Base-by-base conservation (phyloP, 345 rosid species). In the Microcos paniculata region DNA sequence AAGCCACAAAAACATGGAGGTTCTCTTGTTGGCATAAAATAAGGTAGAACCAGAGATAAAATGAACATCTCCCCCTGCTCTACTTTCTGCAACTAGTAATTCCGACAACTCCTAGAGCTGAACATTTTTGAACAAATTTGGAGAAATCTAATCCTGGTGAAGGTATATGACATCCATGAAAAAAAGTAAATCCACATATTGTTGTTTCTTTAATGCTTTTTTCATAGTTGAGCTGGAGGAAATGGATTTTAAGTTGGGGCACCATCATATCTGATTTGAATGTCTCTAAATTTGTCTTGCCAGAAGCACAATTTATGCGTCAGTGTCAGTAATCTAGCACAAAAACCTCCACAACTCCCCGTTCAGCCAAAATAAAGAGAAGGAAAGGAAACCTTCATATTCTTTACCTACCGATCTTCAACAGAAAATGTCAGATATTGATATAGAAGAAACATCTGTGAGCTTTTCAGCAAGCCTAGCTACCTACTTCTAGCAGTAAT, bases 321-420 rank as follows among this genome's bases (percentile, higher is more conserved):
- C 15, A 55, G 30, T 55, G 15, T 55, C 24, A 53, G 58, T 2
- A 21, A 31, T 28, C 64, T 38, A 56, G 6, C 40, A 3, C 40
- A 4, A 35, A 35, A 19, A 11, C 2, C 66, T 62, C 11, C 13
- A 18, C n/a, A n/a, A n/a, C 24, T 33, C 18, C 24, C 45, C 8
- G 19, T 33, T 62, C 19, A 62, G 35, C 0, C 1, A 30, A 30
- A 33, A 9, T 42, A 9, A 28, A 26, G 6, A 24, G 24, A 15
- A 15, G 6, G 6, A 24, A 43, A 8, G 8, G 8, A 23, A 65
- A 40, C 3, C 31, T 13, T 3, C 31, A 21, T 1, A n/a, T 7
- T n/a, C 48, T 63, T 63, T 21, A 63, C 48, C 48, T 28, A 67
- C 71, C 55, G 42, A 64, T 42, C 52, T 21, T 65, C n/a, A 21